A percentile compares a stretch with the other conserved stretches of the same genome.
Conservation (phyloP, 768 basidiomycete species). For the Mycena venus region DNA sequence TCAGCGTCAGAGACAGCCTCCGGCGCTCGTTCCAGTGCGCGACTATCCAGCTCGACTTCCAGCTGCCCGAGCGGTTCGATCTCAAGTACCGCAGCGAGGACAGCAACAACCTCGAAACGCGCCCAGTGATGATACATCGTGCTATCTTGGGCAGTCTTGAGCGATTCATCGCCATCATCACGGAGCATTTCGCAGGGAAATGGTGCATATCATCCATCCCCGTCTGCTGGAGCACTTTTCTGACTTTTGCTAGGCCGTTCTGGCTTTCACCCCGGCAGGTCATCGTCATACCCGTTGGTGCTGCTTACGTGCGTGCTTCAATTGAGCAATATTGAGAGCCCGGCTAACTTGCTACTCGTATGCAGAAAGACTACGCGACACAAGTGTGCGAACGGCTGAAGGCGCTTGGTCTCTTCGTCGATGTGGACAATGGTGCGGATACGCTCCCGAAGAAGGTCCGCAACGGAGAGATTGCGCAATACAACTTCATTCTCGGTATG, state of each 20-base stretch:
- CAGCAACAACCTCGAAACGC: conserved; percentile 65
- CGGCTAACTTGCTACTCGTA: conserved; percentile 17
- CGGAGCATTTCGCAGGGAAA: conserved; percentile 97
- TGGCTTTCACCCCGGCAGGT: conserved; percentile 99
- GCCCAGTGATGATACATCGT: conserved; percentile 98
- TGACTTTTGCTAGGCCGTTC: conserved; percentile 80
- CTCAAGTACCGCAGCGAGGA: conserved; percentile 87
- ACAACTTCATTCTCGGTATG: conserved; percentile 97
- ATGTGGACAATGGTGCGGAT: conserved; percentile 92
- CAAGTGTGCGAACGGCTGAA: conserved; percentile 80
- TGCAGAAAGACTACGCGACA: conserved; percentile 90
- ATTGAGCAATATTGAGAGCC: background rate
- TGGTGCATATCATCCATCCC: conserved; percentile 71
- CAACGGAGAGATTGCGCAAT: conserved; percentile 97
- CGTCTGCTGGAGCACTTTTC: background rate
- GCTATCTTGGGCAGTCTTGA: conserved; percentile 96
- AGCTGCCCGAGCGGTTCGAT: conserved; percentile 96
- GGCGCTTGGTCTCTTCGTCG: conserved; percentile 83
- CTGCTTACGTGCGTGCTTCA: conserved; percentile 77
- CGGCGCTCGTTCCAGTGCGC: conserved; percentile 97
- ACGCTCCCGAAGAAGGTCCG: conserved; percentile 98
- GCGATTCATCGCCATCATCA: conserved; percentile 96
- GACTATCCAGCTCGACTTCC: conserved; percentile 99
- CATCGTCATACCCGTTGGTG: conserved; percentile 93
- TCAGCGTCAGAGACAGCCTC: conserved; percentile 94